Evolutionary conservation across 352 stramenopile species (phyloP).

Genomic region (Pythium vanterpoolii): DNA sequence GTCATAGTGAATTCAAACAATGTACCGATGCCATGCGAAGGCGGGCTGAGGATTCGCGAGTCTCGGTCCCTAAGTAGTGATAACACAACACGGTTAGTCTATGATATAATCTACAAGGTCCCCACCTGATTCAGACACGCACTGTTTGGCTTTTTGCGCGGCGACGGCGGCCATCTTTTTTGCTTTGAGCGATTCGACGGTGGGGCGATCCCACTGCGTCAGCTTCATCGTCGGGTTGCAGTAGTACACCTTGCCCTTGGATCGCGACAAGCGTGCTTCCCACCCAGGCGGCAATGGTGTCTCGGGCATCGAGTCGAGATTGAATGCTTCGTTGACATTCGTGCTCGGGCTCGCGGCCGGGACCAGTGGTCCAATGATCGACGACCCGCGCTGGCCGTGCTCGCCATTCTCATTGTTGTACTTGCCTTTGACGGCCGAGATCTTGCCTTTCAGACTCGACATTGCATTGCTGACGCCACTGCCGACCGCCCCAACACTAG

Average conservation of each 20-base stretch:
- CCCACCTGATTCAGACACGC: neutral
- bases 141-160: conserved; percentile 40
- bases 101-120: neutral
- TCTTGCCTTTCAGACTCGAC: conserved; percentile 65
- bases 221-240: conserved; percentile 70
- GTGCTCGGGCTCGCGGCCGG: conserved; percentile 7
- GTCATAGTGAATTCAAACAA: neutral
- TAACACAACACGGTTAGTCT: neutral
- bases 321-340: conserved; percentile 51
- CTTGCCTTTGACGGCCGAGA: conserved; percentile 78
- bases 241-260: conserved; percentile 86
- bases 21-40: conserved; percentile 24
- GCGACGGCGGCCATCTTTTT: conserved; percentile 52
- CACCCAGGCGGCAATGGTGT: conserved; percentile 64
- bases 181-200: conserved; percentile 49
- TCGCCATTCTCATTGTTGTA: conserved; percentile 60
- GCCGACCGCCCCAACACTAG: conserved; percentile 50
- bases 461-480: conserved; percentile 47
- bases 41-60: conserved; percentile 24
- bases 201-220: conserved; percentile 85
- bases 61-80: conserved; percentile 14
- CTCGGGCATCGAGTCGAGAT: conserved; percentile 60
- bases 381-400: conserved; percentile 11
- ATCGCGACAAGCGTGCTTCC: conserved; percentile 76
- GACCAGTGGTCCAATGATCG: conserved; percentile 13